These are phyloP conservation scores for Picea glauca DNA, from an alignment of 75 land plant genomes.

Conservation along the genomic window DNA sequence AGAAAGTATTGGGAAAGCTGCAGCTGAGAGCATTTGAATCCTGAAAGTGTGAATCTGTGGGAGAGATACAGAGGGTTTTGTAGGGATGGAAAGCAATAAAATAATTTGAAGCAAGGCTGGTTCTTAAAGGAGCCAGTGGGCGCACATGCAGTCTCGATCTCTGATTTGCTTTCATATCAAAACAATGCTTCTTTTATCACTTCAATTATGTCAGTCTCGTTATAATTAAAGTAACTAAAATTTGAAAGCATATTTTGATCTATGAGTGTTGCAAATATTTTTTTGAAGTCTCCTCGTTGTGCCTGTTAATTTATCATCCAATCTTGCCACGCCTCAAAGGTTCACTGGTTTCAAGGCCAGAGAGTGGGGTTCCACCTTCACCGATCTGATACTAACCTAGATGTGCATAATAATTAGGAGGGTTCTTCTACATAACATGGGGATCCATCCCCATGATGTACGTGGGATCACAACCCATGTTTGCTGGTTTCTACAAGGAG, in stretches of 20 bases:
- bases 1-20: not conserved
- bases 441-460: too few relatives aligned
- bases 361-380: not conserved
- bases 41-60: not conserved
- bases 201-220: not conserved
- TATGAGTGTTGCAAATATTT: not conserved
- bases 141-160: not conserved
- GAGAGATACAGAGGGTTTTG: not conserved
- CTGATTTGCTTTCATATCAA: not conserved
- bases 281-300: not conserved
- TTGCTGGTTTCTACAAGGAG: too few relatives aligned
- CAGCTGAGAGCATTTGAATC: not conserved
- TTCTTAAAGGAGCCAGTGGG: too few relatives aligned
- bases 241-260: not conserved
- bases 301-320: not conserved
- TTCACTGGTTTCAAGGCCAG: not conserved
- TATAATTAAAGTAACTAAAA: not conserved
- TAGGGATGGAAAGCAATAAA: not conserved
- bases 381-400: not conserved
- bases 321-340: not conserved
- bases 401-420: not conserved
- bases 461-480: too few relatives aligned
- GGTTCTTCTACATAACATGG: too few relatives aligned
- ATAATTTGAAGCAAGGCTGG: not conserved
- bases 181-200: not conserved